Evolutionary conservation across 352 stramenopile species (phyloP).

Genomic region (Pythium utonaiense): DNA sequence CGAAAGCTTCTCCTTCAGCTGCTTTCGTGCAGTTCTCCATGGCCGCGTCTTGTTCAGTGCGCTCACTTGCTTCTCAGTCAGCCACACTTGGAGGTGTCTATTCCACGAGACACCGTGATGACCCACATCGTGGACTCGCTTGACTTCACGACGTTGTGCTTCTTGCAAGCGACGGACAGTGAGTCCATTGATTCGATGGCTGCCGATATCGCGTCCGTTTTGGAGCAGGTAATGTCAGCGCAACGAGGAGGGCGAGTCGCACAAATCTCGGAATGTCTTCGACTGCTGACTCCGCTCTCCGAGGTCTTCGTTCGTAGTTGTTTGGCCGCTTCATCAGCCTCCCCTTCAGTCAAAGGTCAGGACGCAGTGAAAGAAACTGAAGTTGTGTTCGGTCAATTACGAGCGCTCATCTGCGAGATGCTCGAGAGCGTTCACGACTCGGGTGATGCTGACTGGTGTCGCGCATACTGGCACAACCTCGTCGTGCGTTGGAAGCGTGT

Average conservation of each 20-base stretch:
- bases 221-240: not conserved
- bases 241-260: not conserved
- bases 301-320: slow-evolving; percentile 13
- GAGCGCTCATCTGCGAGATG: not conserved
- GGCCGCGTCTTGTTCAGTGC: slow-evolving; percentile 8
- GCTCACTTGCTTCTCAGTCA: not conserved
- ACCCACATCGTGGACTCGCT: slow-evolving; percentile 8
- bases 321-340: not conserved
- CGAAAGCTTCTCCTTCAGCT: slow-evolving; percentile 34
- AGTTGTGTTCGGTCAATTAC: not conserved
- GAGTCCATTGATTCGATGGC: not conserved
- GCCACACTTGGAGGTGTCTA: not conserved
- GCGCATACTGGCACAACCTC: not conserved
- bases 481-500: not conserved
- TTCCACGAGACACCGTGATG: not conserved
- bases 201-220: not conserved
- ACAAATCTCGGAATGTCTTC: not conserved
- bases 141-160: slow-evolving; percentile 4
- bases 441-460: not conserved
- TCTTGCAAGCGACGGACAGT: not conserved
- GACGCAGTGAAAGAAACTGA: not conserved
- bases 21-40: slow-evolving; percentile 1
- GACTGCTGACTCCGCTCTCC: slow-evolving; percentile 1
- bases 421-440: not conserved
- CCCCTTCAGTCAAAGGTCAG: not conserved